Conservation (phyloP, 306 rosid genomes). For the Cucurbita pepo region DNA sequence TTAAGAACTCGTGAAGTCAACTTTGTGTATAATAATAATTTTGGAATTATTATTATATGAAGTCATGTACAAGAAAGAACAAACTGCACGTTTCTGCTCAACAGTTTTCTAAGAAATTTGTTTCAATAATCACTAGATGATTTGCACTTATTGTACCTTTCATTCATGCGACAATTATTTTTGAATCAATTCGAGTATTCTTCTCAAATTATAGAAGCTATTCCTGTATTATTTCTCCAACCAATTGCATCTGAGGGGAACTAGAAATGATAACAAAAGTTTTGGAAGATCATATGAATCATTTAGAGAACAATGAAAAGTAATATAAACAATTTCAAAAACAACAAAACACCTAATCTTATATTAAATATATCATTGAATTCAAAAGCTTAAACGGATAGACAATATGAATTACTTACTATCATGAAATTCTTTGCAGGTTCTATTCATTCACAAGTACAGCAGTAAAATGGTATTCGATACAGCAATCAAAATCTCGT, state of each 20-base stretch:
- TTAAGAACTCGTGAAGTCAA: not conserved
- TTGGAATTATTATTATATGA: not conserved
- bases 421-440: not conserved
- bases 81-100: not conserved
- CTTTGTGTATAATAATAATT: not conserved
- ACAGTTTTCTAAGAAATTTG: not conserved
- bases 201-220: not conserved
- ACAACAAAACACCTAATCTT: too few species aligned
- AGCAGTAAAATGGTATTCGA: constrained; percentile 43
- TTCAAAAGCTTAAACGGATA: too few species aligned
- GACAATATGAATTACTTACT: not conserved
- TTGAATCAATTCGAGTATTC: not conserved
- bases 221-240: not conserved
- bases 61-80: not conserved
- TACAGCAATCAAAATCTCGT: constrained; percentile 27
- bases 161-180: not conserved
- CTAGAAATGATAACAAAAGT: not conserved
- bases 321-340: too few species aligned
- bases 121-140: not conserved
- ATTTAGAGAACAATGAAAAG: not conserved
- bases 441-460: constrained; percentile 39
- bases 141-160: not conserved
- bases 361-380: too few species aligned
- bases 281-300: too few species aligned
- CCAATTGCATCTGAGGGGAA: not conserved